Base-by-base conservation (phyloP, 768 basidiomycete species). In the Tulasnella sp. region DNA sequence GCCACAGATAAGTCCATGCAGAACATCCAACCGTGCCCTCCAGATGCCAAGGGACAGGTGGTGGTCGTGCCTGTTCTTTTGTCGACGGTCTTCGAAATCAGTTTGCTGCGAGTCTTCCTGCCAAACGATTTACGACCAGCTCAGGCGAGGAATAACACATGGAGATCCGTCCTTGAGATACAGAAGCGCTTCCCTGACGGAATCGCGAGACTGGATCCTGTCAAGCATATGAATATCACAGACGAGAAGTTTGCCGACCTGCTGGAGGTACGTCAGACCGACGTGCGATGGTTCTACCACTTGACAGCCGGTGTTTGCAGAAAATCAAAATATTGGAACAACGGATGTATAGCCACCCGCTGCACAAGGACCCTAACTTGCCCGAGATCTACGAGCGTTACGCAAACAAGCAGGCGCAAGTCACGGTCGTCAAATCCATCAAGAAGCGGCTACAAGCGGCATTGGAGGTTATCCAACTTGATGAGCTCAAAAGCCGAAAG, bases 401-500 rank as follows among this genome's bases (percentile, higher is more conserved):
- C 69, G 71, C 82, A 4, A 72, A 77, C 64, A 97, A 96, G 69
- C 82, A 82, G 63, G 77, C 81, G 27, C 72, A 77, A 39, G 81
- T 82, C 62, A 73, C 79, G 29, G 77, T 77, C 34, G 81, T 92
- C 55, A 82, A 88, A 7, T 73, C 77, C 19, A 73, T 93, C 37
- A 93, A 86, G 73, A 86, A 84, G 68, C 82, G 81, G 31, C 92
- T 97, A 40, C 83, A 86, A 61, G 79, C 86, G 0, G 94, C 94
- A 0, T 84, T 92, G 50, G 92, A 96, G 60, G 79, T 99, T 7
- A 72, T 98, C 39, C 94, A 98, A 67, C 77, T 98, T 50, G 96
- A 98, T 68, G 96, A 99, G 68, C 82, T 99, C 65, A 94, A 93
- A 69, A 83, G 82, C 63, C 77, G 96, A 57, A 98, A 98, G 70